Conservation (phyloP, 495 filamentous ascomycete species). For the Amphirosellinia nigrospora region DNA sequence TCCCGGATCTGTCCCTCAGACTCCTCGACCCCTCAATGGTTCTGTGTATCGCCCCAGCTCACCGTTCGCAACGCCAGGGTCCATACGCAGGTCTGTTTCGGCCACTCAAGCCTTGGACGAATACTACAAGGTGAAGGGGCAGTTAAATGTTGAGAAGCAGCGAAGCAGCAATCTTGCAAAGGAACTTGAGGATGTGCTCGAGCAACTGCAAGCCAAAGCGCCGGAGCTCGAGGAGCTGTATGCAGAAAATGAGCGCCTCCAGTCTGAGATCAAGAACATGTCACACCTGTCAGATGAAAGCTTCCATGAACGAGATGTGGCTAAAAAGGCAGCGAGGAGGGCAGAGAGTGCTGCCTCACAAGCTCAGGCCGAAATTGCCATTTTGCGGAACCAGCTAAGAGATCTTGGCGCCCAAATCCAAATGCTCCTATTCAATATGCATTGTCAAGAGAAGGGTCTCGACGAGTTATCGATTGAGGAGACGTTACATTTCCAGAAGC, state of each 20-base stretch:
- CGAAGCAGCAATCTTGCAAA: conserved; percentile 71
- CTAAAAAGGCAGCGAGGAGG: conserved; percentile 69
- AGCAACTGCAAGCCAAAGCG: conserved; percentile 69
- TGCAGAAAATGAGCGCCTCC: conserved; percentile 70
- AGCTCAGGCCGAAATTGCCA: conserved; percentile 72
- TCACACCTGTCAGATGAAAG: conserved; percentile 68
- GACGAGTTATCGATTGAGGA: conserved; percentile 71
- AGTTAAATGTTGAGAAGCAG: conserved; percentile 67
- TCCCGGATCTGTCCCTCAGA: conserved; percentile 58
- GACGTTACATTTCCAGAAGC: conserved; percentile 68
- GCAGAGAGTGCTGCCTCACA: conserved; percentile 75
- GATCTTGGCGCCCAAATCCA: conserved; percentile 91
- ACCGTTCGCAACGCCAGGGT: conserved; percentile 60
- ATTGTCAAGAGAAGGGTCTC: conserved; percentile 78
- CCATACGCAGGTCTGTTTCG: conserved; percentile 54
- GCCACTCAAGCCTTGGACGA: conserved; percentile 60
- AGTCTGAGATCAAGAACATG: conserved; percentile 78
- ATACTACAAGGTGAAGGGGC: conserved; percentile 58
- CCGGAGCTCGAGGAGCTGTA: conserved; percentile 71
- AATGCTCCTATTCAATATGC: conserved; percentile 81
- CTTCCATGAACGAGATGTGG: conserved; percentile 62
- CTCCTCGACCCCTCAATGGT: conserved; percentile 63
- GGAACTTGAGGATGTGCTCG: conserved; percentile 80
- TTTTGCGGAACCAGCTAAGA: conserved; percentile 85
- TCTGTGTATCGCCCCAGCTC: conserved; percentile 51